These are phyloP conservation scores for Cordyceps militaris DNA, from an alignment of 2,329 filamentous ascomycete species.

Conservation along the genomic window DNA sequence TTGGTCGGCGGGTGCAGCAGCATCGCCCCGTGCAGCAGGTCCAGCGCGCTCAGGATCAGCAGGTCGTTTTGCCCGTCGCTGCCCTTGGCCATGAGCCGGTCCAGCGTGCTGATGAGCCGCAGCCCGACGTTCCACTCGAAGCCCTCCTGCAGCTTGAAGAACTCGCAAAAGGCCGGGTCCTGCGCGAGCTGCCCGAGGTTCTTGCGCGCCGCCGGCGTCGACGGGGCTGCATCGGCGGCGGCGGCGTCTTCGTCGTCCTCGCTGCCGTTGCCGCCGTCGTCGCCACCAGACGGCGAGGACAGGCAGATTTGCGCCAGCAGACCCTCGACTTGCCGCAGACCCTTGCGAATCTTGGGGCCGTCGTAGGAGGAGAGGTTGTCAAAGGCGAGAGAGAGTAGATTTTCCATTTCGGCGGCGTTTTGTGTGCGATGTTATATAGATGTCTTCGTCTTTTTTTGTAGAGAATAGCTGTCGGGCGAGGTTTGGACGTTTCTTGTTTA, in stretches of 20 bases:
- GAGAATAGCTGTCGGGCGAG: background rate
- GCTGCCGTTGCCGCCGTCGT: conserved; percentile 16
- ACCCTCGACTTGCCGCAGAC: conserved; percentile 87
- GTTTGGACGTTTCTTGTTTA: background rate
- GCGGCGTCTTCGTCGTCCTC: conserved; percentile 20
- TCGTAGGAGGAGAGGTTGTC: conserved; percentile 95
- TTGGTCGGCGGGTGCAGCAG: conserved; percentile 87
- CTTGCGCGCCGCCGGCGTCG: conserved; percentile 41
- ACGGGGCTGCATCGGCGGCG: conserved; percentile 25
- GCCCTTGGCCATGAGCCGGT: conserved; percentile 76
- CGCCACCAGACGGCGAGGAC: conserved; percentile 32
- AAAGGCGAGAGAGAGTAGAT: conserved; percentile 84
- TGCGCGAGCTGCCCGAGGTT: conserved; percentile 62
- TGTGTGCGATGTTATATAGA: background rate
- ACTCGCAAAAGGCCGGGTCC: conserved; percentile 88
- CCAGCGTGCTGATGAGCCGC: conserved; percentile 76
- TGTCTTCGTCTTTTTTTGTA: background rate
- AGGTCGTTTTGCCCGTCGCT: conserved; percentile 79
- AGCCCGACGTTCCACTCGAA: conserved; percentile 97
- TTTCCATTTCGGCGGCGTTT: conserved; percentile 61
- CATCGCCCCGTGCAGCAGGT: conserved; percentile 80
- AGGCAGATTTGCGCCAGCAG: conserved; percentile 92
- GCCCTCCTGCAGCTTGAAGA: conserved; percentile 92
- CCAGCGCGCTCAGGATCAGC: conserved; percentile 79
- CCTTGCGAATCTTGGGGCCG: conserved; percentile 83